Conservation (phyloP, 257 asterid species). For the Nicotiana attenuata region DNA sequence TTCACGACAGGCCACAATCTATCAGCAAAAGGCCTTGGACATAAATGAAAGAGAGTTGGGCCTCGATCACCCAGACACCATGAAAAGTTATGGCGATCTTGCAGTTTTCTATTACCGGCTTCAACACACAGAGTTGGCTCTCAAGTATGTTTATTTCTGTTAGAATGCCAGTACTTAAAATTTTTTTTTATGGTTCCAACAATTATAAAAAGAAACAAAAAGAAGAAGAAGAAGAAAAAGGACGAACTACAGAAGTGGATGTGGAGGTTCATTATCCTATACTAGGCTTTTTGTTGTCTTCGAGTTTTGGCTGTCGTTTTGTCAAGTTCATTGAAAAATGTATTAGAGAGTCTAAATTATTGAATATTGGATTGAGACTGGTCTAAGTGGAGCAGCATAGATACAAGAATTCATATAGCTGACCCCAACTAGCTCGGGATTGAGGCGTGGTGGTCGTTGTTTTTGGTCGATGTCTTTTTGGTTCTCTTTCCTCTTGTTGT, state of each 20-base stretch:
- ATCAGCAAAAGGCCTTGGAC: constrained; percentile 97
- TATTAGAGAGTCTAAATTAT: too few relatives aligned
- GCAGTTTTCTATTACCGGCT: constrained; percentile 98
- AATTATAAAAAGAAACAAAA: neutral
- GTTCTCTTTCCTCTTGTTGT: too few relatives aligned
- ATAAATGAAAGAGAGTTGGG: constrained; percentile 98
- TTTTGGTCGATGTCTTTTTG: too few relatives aligned
- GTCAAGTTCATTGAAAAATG: neutral
- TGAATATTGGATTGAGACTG: too few relatives aligned
- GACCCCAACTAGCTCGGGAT: neutral
- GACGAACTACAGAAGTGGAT: neutral
- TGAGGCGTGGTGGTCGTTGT: neutral
- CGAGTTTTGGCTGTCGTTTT: neutral
- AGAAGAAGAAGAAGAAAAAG: neutral
- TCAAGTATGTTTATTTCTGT: constrained; percentile 40
- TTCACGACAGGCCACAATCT: constrained; percentile 69
- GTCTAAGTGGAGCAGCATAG: too few relatives aligned
- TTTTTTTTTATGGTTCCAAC: neutral
- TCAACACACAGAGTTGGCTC: constrained; percentile 95
- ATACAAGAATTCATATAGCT: too few relatives aligned
- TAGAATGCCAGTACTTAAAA: neutral
- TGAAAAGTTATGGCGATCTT: constrained; percentile 99
- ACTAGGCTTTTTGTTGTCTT: neutral
- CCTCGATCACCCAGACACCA: constrained; percentile 98
- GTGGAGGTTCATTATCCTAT: neutral